Evolutionary conservation across 2,329 filamentous ascomycete species (phyloP), one percentile per base, ranked within the genome.

Genomic region (Zymoseptoria brevis): DNA sequence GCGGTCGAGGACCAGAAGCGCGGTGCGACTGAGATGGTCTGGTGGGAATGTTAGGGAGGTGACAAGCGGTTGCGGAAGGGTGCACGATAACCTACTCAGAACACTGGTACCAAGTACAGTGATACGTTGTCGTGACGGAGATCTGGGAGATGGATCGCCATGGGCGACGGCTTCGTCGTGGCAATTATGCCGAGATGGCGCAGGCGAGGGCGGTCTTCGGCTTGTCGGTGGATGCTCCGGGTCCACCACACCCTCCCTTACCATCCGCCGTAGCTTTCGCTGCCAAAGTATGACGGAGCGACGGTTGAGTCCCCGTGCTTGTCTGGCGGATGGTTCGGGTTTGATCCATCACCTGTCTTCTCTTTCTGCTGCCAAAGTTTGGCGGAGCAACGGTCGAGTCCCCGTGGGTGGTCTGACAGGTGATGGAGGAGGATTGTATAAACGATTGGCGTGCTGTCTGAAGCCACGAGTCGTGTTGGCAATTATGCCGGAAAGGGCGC

Each of bases 1-100:
- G 60, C 56, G 2, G 55, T 59, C 8, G 62, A 60, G 19, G 72
- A 68, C 58, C 72, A 74, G 61, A 69, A 59, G 57, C 73, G 74
- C 6, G 75, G 75, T 4, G 62, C 55, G 50, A 76, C 60, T 54
- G 69, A 65, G 21, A 74, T 54, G 50, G 56, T 49, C 62, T 64
- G 55, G 19, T 41, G 69, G 35, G 30, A 24, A 52, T 1, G 58
- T 54, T 35, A 19, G 52, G 62, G 54, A 67, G 70, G 54, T 65
- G 30, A 29, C 26, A 58, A 70, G 67, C 24, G 71, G 69, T 8
- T 61, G 53, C 19, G 72, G 8, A 55, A 35, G 64, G 54, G 4
- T 68, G n/a, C 16, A 30, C 24, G 57, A 45, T 4, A 45, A 26
- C 48, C 3, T 58, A 72, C 54, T 73, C 73, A 75, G 54, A 63